Evolutionary conservation across 805 yeast species (phyloP), one percentile per base, ranked within the genome.

Genomic region (Wickerhamomyces ciferrii): DNA sequence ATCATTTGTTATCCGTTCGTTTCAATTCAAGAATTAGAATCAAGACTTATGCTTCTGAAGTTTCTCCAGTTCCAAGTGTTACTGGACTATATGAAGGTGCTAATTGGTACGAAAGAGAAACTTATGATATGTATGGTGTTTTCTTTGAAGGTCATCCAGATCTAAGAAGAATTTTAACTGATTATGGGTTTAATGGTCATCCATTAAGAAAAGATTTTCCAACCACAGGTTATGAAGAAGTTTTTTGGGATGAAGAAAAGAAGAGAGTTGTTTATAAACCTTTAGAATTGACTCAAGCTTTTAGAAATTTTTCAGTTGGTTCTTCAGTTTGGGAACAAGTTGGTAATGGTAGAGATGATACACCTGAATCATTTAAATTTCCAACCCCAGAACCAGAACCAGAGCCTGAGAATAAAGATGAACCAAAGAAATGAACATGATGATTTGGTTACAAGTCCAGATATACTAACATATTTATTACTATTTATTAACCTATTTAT

Each of bases 151-250:
- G 84, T 49, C 96, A 88, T 67, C 96, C 96, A 6, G 96, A 87
- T 67, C 74, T 87, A 62, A 81, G 96, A 70, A 77, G 96, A 70
- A 87, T 87, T 66, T 78, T 87, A 81, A 87, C 96, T 46, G 96
- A 87, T 68, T 87, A 87, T 66, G 96, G 96, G 20, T 87, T 88
- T 58, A 95, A 87, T 68, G 96, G 96, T 45, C 94, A 87, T 63
- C 96, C 96, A 14, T 75, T 87, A 63, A 79, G 96, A 68, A 88
- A 88, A 67, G 96, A 88, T 68, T 88, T 88, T 84, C 96, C 96
- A 56, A 83, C 92, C 39, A 85, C 94, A 37, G 96, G 96, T 47
- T 88, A 87, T 70, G 87, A 94, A 42, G 96, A 88, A 71, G 88
- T 87, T 37, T 79, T 91, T 63, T 88, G 87, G 69, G 96, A 88